Conservation (phyloP, 2,329 filamentous ascomycete genomes). For the Tolypocladium tropicale region DNA sequence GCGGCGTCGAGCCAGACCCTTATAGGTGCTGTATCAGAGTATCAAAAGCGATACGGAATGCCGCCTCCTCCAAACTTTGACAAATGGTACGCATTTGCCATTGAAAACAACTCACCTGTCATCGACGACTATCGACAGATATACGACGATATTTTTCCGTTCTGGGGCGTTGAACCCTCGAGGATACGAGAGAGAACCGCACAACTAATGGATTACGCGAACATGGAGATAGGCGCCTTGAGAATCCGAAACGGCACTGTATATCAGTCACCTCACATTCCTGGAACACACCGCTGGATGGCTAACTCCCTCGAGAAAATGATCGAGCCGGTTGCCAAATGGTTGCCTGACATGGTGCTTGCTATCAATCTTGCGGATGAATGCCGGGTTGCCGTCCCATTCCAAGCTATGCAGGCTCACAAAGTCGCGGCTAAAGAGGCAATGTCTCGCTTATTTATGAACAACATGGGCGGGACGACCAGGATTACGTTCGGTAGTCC, state of each 20-base stretch:
- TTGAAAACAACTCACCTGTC: conserved; percentile 47
- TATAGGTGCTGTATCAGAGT: conserved; percentile 27
- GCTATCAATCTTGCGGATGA: conserved; percentile 66
- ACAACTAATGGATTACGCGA: conserved; percentile 18
- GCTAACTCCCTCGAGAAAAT: conserved; percentile 41
- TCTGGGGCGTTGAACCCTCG: conserved; percentile 60
- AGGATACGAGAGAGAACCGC: conserved; percentile 47
- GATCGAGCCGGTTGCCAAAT: conserved; percentile 56
- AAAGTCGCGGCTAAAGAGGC: conserved; percentile 36
- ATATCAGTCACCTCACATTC: conserved; percentile 20
- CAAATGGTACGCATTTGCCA: conserved; percentile 69
- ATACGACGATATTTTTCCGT: conserved; percentile 60
- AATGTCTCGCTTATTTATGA: not conserved
- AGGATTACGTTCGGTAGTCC: not conserved
- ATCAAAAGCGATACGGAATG: conserved; percentile 37
- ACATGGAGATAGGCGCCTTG: conserved; percentile 29
- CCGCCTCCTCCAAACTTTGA: conserved; percentile 71
- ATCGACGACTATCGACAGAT: conserved; percentile 73
- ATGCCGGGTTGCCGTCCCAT: conserved; percentile 46
- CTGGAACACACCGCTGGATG: conserved; percentile 22
- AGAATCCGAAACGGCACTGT: conserved; percentile 54
- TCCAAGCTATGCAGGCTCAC: conserved; percentile 46
- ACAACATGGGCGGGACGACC: not conserved
- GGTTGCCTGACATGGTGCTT: conserved; percentile 69
- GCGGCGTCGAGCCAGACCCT: conserved; percentile 11